phyloP scores from a whole-genome alignment of 768 basidiomycete genomes.

The Xanthoconium purpureum region DNA sequence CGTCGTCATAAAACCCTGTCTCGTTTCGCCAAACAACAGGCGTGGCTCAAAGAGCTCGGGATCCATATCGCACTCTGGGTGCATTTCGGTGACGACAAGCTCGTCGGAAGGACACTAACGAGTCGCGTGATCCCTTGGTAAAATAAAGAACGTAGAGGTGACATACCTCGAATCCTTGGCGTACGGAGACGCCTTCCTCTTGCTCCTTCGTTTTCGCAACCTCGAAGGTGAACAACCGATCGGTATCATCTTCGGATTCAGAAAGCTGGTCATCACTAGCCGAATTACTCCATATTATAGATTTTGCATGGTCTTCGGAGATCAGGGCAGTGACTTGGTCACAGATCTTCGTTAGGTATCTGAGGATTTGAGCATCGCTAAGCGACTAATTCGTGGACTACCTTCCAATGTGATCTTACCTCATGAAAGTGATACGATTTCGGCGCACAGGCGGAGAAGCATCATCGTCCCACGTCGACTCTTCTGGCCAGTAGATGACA shows the following conservation, averaged over 20 bases:
- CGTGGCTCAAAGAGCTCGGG: conserved; percentile 26
- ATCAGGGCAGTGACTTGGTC: conserved; percentile 53
- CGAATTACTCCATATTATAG: conserved; percentile 44
- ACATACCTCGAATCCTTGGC: conserved; percentile 46
- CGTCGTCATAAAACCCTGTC: conserved; percentile 39
- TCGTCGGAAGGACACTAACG: conserved; percentile 20
- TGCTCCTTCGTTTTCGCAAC: conserved; percentile 57
- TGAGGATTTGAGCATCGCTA: conserved; percentile 15
- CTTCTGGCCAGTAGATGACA: conserved; percentile 62
- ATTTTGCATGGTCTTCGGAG: conserved; percentile 43
- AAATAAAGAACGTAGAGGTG: background rate
- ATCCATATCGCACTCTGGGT: conserved; percentile 22
- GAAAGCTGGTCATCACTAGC: conserved; percentile 22
- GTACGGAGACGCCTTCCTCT: conserved; percentile 45
- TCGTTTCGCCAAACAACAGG: conserved; percentile 40
- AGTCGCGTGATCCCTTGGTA: background rate
- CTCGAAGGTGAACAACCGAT: conserved; percentile 54
- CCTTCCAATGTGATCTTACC: conserved; percentile 32
- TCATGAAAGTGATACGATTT: conserved; percentile 60
- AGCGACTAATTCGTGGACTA: background rate
- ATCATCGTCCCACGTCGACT: conserved; percentile 53
- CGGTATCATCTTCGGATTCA: conserved; percentile 38
- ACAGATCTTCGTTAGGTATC: conserved; percentile 57
- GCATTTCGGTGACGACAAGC: conserved; percentile 14
- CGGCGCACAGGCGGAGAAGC: conserved; percentile 44